Percentiles rank a stretch among this genome's conserved stretches.
Conservation (phyloP, 257 asterid species). For the Solanum chmielewskii region DNA sequence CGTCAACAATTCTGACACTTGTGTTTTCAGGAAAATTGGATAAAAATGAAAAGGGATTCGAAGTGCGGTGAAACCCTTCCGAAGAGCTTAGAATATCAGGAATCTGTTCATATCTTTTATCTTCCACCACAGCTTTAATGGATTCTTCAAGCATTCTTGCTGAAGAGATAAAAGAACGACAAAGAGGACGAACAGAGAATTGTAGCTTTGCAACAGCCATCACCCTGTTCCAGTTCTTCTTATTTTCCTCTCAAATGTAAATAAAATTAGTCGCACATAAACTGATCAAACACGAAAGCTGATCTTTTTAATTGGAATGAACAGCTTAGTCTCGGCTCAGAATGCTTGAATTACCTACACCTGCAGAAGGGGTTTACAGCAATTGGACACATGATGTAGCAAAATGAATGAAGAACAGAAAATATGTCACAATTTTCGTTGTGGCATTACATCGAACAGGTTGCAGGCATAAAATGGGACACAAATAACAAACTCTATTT, state of each 20-base stretch:
- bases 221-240: not conserved
- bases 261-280: not conserved
- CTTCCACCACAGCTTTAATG: slow-evolving; percentile 38
- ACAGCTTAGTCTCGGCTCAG: too few relatives aligned
- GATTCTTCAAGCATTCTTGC: slow-evolving; percentile 29
- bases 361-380: too few relatives aligned
- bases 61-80: slow-evolving; percentile 5
- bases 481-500: not conserved
- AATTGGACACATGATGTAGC: too few relatives aligned
- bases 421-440: not conserved
- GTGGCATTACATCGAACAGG: not conserved
- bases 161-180: slow-evolving; percentile 8
- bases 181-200: not conserved
- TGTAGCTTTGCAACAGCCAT: not conserved
- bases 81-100: slow-evolving; percentile 43
- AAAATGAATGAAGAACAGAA: not conserved
- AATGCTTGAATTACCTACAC: too few relatives aligned
- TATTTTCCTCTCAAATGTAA: not conserved
- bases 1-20: slow-evolving; percentile 28
- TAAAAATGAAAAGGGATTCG: slow-evolving; percentile 64
- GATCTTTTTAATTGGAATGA: too few relatives aligned
- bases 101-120: slow-evolving; percentile 38
- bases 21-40: slow-evolving; percentile 25
- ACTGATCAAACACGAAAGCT: not conserved
- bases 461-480: not conserved